Base-by-base conservation (phyloP, 306 rosid genomes). In the Sicyos edulis region DNA sequence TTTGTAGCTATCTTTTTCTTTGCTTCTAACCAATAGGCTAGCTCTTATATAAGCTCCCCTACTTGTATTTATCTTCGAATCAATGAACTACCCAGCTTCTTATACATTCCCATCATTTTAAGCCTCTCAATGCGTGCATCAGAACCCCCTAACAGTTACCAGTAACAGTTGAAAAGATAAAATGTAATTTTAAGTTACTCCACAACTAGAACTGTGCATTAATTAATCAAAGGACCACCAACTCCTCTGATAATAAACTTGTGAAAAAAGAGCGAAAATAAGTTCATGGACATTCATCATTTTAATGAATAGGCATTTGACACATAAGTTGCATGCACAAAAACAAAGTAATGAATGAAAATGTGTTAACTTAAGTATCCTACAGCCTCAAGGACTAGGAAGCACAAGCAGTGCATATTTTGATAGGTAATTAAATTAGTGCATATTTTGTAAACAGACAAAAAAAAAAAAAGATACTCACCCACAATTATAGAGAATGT, bases 401-500 rank as follows among this genome's bases (percentile, higher is more conserved):
- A 45, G 20, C 50, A 21, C 40, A 67, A 45, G 37, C 49, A 20
- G 54, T 11, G 37, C 57, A 68, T 8, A 15, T 32, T 61, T 26
- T 37, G 19, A 16, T 19, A 62, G 2, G 49, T 34, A 62, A 16
- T 7, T 32, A 61, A 61, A 61, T 1, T 67, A 13, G 56, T 13
- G 40, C 58, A 69, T 8, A 16, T 69, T 61, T 68, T 70, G 32
- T 14, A 21, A 8, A 22, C 24, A 57, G 51, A 26, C 74, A 20
- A 62, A 64, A 56, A 66, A 26, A 60, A 14, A 45, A 4, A 57
- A 80, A 72, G 75, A 71, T 56, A 40, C 96, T 85, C 78, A 92
- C 98, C 96, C 90, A 78, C 91, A 71, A 78, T 88, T 92, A 73
- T 92, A 90, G 40, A 88, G 78, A 84, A 92, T 81, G 77, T 88